Base-by-base conservation (phyloP, 768 basidiomycete genomes). In the Cystofilobasidium macerans region DNA sequence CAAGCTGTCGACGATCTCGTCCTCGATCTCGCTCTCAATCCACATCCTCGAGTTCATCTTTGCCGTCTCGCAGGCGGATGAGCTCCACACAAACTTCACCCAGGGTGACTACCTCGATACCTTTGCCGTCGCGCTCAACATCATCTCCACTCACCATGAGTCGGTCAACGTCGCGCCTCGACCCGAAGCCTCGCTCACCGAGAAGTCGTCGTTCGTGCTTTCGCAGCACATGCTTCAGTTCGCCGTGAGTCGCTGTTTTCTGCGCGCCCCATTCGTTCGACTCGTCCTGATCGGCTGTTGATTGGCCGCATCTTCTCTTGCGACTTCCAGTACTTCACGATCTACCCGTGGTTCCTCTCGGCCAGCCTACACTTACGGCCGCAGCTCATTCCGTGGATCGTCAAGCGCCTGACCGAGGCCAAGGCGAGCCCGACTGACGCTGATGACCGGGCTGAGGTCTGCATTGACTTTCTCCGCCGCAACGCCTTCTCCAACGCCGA, bases 401-500 rank as follows among this genome's bases (percentile, higher is more conserved):
- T 87, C 0, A 82, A 87, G 12, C 87, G 91, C 70, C 81, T 99
- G 0, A 79, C 93, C 12, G 79, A 91, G 30, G 91, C 90, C 18
- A 91, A 91, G 76, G 86, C 88, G 67, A 85, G 82, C 18, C 83
- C 82, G 61, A 77, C 78, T 1, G 80, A 82, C 45, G 79, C 93
- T 7, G 95, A 98, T 74, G 89, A 88, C 67, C 85, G 86, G 32
- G 89, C 92, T 0, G 90, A 97, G 73, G 94, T 98, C 40, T 94
- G 90, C 76, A 93, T 98, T 73, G 95, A 99, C 75, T 98, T 93
- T 91, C 81, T 99, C 22, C 87, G 90, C 13, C 82, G 95, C 22
- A 95, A 95, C 74, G 87, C 94, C 0, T 97, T 93, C 71, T 90
- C 86, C 18, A 91, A 87, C 71, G 90, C 91, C 20, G 92, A 95